These are phyloP conservation scores for Cutaneotrichosporon daszewskae DNA, from an alignment of 1,284 basidiomycete genomes.

Conservation along the genomic window DNA sequence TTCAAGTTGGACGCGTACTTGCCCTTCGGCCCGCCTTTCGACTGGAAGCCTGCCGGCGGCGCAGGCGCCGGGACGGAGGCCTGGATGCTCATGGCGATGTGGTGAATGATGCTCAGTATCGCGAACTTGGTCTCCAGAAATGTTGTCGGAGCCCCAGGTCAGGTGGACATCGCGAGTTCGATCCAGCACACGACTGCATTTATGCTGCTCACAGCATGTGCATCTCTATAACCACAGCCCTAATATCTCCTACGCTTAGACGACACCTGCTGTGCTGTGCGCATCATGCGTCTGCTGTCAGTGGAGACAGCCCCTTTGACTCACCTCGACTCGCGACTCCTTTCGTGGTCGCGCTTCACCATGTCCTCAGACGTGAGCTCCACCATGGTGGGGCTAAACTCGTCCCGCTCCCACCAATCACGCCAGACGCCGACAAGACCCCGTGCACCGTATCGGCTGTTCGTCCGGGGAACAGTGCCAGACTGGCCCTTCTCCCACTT, in stretches of 20 bases:
- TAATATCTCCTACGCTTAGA: no score
- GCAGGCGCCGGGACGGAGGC: not conserved
- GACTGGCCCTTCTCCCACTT: conserved; percentile 65
- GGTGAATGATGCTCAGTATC: not conserved
- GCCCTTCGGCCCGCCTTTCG: not conserved
- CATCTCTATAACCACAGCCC: no score
- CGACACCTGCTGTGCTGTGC: no score
- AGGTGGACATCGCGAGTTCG: no score
- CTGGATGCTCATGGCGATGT: not conserved
- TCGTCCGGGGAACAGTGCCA: conserved; percentile 53
- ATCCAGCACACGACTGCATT: no score
- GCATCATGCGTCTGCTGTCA: conserved; percentile 20
- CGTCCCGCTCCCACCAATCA: conserved; percentile 87
- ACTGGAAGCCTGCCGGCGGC: not conserved
- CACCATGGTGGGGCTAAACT: conserved; percentile 85
- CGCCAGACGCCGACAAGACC: conserved; percentile 84
- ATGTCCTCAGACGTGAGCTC: conserved; percentile 83
- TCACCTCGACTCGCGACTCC: conserved; percentile 64
- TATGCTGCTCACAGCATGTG: no score
- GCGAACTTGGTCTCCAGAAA: no score
- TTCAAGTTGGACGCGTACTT: not conserved
- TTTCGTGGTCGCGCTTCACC: conserved; percentile 80
- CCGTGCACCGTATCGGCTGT: conserved; percentile 60
- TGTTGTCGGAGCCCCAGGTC: no score
- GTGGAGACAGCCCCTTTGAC: no score